A percentile compares a stretch with the other conserved stretches of the same genome.
These are phyloP conservation scores for Serendipita indica DNA, from an alignment of 768 basidiomycete genomes.

Conservation along the genomic window DNA sequence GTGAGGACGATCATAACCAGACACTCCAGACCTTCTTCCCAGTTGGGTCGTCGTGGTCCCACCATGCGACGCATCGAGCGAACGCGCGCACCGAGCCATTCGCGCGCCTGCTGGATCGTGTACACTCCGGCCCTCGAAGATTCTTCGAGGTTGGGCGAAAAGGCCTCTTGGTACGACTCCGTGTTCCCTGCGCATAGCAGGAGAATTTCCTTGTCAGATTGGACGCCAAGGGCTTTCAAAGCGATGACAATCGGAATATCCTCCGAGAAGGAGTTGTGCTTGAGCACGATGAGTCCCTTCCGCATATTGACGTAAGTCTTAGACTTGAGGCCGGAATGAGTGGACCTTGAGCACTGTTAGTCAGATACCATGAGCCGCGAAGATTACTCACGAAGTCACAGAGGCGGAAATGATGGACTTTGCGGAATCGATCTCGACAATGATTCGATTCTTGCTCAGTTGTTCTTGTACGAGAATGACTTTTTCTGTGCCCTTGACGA, in stretches of 20 bases:
- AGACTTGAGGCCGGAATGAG: conserved; percentile 76
- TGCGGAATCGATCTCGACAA: conserved; percentile 83
- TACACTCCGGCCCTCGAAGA: conserved; percentile 82
- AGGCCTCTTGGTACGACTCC: conserved; percentile 72
- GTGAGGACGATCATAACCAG: conserved; percentile 95
- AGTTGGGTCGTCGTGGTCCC: conserved; percentile 69
- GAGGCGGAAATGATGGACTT: conserved; percentile 89
- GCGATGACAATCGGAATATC: conserved; percentile 93
- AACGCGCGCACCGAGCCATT: conserved; percentile 87
- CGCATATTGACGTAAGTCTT: conserved; percentile 97
- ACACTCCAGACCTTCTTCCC: conserved; percentile 93
- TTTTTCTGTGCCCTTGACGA: conserved; percentile 98
- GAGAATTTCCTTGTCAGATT: conserved; percentile 95
- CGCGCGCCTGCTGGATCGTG: conserved; percentile 84
- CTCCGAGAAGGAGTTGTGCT: conserved; percentile 95
- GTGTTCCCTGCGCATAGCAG: conserved; percentile 84
- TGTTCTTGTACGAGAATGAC: conserved; percentile 99
- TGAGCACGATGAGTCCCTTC: conserved; percentile 85
- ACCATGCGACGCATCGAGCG: conserved; percentile 71
- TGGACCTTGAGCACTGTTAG: conserved; percentile 35
- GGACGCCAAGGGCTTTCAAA: conserved; percentile 89
- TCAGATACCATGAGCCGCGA: background rate
- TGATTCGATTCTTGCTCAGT: conserved; percentile 96
- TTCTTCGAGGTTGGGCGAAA: conserved; percentile 87
- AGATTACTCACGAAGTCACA: conserved; percentile 71